Evolutionary conservation across 371 early-diverging fungal species (phyloP).

Genomic region (Mortierella sp.): DNA sequence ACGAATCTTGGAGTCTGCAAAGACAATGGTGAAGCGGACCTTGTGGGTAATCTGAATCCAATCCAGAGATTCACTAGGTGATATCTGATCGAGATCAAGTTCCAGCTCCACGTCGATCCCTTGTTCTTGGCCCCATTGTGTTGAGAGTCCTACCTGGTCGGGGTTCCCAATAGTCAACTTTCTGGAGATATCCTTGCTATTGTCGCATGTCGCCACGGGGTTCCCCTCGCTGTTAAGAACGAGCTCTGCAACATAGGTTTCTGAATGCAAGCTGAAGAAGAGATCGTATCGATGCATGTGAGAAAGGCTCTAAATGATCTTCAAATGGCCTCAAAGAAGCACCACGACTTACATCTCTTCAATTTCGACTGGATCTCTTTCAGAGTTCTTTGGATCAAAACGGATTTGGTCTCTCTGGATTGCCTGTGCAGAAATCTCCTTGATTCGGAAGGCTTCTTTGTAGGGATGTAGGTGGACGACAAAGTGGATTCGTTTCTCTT

Average conservation of each 20-base stretch:
- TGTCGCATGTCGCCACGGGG: conserved; percentile 2
- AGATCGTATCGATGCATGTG: too few relatives aligned
- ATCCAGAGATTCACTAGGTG: conserved; percentile 18
- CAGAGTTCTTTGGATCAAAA: conserved; percentile 1
- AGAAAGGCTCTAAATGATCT: neutral
- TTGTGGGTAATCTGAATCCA: conserved; percentile 34
- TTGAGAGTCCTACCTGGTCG: conserved; percentile 24
- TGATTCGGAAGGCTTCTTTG: conserved; percentile 9
- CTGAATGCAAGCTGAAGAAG: too few relatives aligned
- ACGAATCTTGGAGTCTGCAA: conserved; percentile 29
- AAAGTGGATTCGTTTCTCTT: conserved; percentile 3
- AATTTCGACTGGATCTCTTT: neutral
- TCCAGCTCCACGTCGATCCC: conserved; percentile 29
- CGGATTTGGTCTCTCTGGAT: conserved; percentile 31
- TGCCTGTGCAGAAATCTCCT: conserved; percentile 19
- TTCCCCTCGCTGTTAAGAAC: too few relatives aligned
- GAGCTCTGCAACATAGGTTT: too few relatives aligned
- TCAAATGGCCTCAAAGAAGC: too few relatives aligned
- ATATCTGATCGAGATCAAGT: conserved; percentile 8
- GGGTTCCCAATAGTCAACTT: conserved; percentile 21
- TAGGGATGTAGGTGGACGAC: conserved; percentile 25
- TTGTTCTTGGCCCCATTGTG: conserved; percentile 33
- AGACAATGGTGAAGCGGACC: conserved; percentile 34
- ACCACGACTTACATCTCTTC: conserved; percentile 1
- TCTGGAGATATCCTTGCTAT: conserved; percentile 20